These are phyloP conservation scores for Puccinia novopanici DNA, from an alignment of 1,284 basidiomycete genomes.

Conservation along the genomic window DNA sequence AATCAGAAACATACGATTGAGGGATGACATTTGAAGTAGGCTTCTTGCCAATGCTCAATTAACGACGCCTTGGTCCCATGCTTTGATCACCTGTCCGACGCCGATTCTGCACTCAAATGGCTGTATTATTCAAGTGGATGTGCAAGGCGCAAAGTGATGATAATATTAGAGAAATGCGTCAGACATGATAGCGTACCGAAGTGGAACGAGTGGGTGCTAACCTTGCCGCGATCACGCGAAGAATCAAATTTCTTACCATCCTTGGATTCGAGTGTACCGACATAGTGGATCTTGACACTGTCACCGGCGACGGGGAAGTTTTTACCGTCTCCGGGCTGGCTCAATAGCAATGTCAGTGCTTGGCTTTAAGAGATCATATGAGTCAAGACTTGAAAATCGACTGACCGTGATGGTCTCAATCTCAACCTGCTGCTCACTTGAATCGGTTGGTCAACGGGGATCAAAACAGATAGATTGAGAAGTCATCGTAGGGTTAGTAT, in stretches of 20 bases:
- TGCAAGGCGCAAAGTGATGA: not conserved
- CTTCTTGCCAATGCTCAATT: constrained; percentile 79
- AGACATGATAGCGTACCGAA: not conserved
- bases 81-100: constrained; percentile 56
- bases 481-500: no score
- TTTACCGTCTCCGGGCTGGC: constrained; percentile 44
- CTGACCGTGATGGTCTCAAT: constrained; percentile 12
- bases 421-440: not conserved
- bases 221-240: constrained; percentile 34
- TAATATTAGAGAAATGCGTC: not conserved
- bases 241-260: constrained; percentile 44
- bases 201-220: not conserved
- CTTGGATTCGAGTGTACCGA: constrained; percentile 35
- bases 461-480: no score
- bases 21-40: constrained; percentile 68
- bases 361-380: no score
- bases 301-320: constrained; percentile 34
- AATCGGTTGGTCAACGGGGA: not conserved
- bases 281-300: constrained; percentile 40
- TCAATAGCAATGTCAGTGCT: not conserved
- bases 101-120: constrained; percentile 47
- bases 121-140: not conserved
- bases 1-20: constrained; percentile 60
- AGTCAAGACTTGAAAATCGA: not conserved
- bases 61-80: constrained; percentile 65